Percentiles rank a stretch among this genome's conserved stretches.
phyloP scores from a whole-genome alignment of 306 rosid species.

The Prunus davidiana region DNA sequence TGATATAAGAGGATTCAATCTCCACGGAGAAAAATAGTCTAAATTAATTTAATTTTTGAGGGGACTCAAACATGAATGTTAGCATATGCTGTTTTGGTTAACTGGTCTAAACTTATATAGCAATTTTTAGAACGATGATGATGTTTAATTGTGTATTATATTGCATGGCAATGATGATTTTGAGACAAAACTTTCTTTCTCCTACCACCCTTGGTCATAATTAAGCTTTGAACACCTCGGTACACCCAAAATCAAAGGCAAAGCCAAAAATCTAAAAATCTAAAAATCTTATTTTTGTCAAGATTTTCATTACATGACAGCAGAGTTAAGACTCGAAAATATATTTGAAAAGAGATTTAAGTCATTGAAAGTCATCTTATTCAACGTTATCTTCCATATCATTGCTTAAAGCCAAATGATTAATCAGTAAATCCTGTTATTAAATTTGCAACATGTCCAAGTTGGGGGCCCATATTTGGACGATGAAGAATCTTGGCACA shows the following conservation, averaged over 20 bases:
- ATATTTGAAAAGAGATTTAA: not conserved
- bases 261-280: not conserved
- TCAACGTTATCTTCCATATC: not conserved
- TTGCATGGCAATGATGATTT: not conserved
- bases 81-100: fast-evolving
- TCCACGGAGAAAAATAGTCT: too few relatives aligned
- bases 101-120: too few relatives aligned
- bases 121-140: not conserved
- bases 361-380: not conserved
- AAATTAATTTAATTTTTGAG: fast-evolving
- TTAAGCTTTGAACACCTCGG: too few relatives aligned
- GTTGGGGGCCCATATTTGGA: not conserved
- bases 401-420: not conserved
- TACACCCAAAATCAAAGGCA: not conserved
- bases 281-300: not conserved
- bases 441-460: not conserved
- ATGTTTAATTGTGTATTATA: too few relatives aligned
- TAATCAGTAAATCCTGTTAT: not conserved
- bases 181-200: not conserved
- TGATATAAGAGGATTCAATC: not conserved
- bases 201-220: too few relatives aligned
- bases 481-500: not conserved
- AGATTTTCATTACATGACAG: not conserved
- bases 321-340: not conserved
- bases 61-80: too few relatives aligned